Evolutionary conservation across 208 protist genomes (phyloP).

Genomic region (Acanthamoeba castellanii): DNA sequence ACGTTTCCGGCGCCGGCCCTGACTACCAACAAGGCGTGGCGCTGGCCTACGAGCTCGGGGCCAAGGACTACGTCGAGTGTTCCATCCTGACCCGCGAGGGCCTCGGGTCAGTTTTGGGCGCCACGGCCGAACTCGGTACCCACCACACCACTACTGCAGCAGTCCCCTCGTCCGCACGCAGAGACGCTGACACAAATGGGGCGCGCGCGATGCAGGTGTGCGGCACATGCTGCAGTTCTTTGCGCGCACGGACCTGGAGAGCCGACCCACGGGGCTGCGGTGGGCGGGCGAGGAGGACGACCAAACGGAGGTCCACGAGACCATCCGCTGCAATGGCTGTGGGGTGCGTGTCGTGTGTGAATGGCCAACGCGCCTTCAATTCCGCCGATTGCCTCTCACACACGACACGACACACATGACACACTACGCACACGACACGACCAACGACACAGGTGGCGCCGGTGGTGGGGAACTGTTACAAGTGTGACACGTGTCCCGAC

Average conservation of each 20-base stretch:
- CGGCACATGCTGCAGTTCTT: slow-evolving; percentile 54
- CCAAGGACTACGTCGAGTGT: slow-evolving; percentile 52
- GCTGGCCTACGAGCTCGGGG: neutral
- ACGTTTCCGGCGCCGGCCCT: neutral
- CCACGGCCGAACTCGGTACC: slow-evolving; percentile 7
- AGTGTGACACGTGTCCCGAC: slow-evolving; percentile 34
- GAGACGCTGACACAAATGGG: neutral
- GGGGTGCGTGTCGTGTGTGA: neutral
- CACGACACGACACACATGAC: too few relatives aligned
- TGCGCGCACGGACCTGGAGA: slow-evolving; percentile 1
- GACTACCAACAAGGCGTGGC: neutral
- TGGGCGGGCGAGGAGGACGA: slow-evolving; percentile 15
- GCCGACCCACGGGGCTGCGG: neutral
- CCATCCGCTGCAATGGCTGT: slow-evolving; percentile 7
- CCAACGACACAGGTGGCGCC: slow-evolving; percentile 14
- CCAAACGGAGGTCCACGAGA: slow-evolving; percentile 31
- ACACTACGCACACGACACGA: too few relatives aligned
- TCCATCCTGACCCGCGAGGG: slow-evolving; percentile 43
- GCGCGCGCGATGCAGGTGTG: neutral
- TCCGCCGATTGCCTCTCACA: neutral
- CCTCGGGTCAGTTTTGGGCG: neutral
- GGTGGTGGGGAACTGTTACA: slow-evolving; percentile 30
- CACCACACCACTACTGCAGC: neutral
- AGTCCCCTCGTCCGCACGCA: too few relatives aligned
- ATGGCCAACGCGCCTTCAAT: neutral